phyloP scores from a whole-genome alignment of 306 rosid genomes.

The Quercus berberidifolia region DNA sequence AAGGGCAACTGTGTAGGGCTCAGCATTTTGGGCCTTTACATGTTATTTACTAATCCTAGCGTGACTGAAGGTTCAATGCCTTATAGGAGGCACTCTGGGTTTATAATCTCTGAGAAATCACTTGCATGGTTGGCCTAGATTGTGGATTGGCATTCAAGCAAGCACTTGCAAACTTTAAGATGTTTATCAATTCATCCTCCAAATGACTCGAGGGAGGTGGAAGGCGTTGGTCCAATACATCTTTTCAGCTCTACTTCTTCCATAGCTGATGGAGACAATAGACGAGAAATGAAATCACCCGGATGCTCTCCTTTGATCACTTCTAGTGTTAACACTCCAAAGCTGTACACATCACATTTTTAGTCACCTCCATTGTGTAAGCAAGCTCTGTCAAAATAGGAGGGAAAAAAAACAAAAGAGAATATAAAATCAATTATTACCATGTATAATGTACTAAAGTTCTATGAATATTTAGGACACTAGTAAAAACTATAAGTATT shows the following conservation, averaged over 20 bases:
- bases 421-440: neutral
- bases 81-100: too few relatives aligned
- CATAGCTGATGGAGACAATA: neutral
- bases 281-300: neutral
- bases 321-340: slow-evolving; percentile 7
- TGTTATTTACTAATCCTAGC: too few relatives aligned
- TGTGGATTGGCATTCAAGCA: slow-evolving; percentile 19
- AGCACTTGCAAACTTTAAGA: neutral
- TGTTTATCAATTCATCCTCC: neutral
- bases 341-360: slow-evolving; percentile 18
- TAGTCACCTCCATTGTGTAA: slow-evolving; percentile 13
- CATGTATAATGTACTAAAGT: neutral
- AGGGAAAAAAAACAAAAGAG: neutral
- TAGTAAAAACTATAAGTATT: neutral
- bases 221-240: slow-evolving; percentile 3
- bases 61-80: too few relatives aligned
- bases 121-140: slow-evolving; percentile 33
- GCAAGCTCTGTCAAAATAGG: slow-evolving; percentile 16
- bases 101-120: slow-evolving; percentile 16
- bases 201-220: neutral
- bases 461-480: neutral
- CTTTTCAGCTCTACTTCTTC: neutral
- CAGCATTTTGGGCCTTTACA: too few relatives aligned
- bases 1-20: too few relatives aligned
- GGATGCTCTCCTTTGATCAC: slow-evolving; percentile 8